These are phyloP conservation scores for Adiantum capillusveneris DNA, from an alignment of 75 land plant species.

Conservation along the genomic window DNA sequence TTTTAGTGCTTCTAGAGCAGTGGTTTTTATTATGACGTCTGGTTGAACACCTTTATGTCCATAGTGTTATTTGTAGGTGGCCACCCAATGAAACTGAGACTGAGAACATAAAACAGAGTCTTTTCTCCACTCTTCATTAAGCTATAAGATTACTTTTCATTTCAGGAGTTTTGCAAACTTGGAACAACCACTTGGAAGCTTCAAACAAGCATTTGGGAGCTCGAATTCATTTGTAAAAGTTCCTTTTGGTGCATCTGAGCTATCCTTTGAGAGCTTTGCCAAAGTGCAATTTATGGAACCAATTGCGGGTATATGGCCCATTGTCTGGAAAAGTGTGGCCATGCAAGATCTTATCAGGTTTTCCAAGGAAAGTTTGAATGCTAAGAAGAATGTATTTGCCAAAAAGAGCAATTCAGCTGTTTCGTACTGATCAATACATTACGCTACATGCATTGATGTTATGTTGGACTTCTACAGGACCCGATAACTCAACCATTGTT, in stretches of 20 bases:
- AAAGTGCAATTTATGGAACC: constrained; percentile 7
- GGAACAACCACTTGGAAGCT: neutral
- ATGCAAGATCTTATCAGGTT: constrained; percentile 10
- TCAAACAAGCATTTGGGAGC: neutral
- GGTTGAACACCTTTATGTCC: too few species aligned
- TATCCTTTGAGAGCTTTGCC: constrained; percentile 10
- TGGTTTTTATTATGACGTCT: too few species aligned
- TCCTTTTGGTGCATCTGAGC: constrained; percentile 3
- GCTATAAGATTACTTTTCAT: too few species aligned
- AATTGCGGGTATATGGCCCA: constrained; percentile 5
- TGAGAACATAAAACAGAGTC: too few species aligned
- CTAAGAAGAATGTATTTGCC: too few species aligned
- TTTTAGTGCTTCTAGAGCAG: too few species aligned
- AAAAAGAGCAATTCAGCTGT: too few species aligned
- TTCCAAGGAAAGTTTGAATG: constrained; percentile 8
- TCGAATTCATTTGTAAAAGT: neutral
- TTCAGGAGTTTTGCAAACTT: constrained; percentile 1
- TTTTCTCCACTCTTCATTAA: too few species aligned
- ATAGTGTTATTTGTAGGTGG: too few species aligned
- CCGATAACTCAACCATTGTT: constrained; percentile 1
- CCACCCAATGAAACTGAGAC: too few species aligned
- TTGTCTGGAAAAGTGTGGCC: constrained; percentile 12
- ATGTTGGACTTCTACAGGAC: constrained; percentile 2
- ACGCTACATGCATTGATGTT: neutral
- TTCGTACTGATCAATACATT: neutral